Evolutionary conservation across 441 rosid species (phyloP).

Genomic region (Adansonia grandidieri): DNA sequence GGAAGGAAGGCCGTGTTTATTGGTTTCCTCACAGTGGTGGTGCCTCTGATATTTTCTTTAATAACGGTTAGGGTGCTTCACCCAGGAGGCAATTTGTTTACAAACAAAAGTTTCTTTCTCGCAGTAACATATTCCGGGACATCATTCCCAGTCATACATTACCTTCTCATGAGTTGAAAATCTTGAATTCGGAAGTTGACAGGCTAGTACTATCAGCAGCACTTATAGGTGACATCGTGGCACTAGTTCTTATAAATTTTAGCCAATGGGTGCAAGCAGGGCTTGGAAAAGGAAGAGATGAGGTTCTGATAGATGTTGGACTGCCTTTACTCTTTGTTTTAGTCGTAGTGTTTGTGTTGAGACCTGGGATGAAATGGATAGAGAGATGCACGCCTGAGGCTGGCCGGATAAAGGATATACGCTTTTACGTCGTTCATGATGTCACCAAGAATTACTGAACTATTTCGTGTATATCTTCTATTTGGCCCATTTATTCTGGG

Average conservation of each 20-base stretch:
- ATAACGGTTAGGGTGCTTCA: not conserved
- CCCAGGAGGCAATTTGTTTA: not conserved
- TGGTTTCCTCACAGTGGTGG: slow-evolving; percentile 6
- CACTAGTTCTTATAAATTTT: not conserved
- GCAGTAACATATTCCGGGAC: slow-evolving; percentile 27
- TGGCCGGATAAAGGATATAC: slow-evolving; percentile 18
- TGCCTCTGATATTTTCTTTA: not conserved
- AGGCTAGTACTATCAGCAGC: slow-evolving; percentile 8
- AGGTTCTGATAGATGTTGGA: not conserved
- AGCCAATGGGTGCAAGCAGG: not conserved
- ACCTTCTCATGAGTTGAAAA: slow-evolving; percentile 16
- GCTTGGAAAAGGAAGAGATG: too few species aligned
- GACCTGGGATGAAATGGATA: slow-evolving; percentile 31
- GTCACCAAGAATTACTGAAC: not conserved
- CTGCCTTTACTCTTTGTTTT: not conserved
- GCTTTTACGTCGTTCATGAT: slow-evolving; percentile 19
- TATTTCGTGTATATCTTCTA: not conserved
- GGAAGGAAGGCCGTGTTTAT: not conserved
- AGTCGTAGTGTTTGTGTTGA: not conserved
- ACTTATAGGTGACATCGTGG: not conserved
- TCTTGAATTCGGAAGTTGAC: slow-evolving; percentile 5
- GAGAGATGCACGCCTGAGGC: slow-evolving; percentile 34
- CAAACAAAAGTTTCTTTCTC: not conserved
- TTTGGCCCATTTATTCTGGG: slow-evolving; percentile 35
- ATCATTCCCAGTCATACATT: slow-evolving; percentile 33